Conservation (phyloP, 805 yeast species). For the Starmerella powellii region DNA sequence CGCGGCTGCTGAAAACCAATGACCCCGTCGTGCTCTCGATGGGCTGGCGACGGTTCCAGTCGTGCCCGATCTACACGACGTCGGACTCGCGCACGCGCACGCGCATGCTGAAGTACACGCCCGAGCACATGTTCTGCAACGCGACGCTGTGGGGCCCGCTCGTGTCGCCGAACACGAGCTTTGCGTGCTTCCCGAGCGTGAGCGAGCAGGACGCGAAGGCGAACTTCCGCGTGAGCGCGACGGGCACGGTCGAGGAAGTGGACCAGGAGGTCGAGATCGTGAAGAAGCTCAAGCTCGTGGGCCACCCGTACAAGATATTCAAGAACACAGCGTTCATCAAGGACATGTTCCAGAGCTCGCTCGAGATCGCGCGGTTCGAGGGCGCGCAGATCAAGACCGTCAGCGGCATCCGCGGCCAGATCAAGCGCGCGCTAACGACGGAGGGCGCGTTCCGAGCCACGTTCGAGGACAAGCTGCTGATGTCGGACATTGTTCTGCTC, state of each 20-base stretch:
- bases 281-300: constrained; percentile 88
- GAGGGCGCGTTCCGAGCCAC: constrained; percentile 95
- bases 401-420: constrained; percentile 95
- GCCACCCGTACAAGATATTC: constrained; percentile 85
- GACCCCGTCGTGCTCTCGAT: constrained; percentile 88
- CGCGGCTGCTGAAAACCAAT: constrained; percentile 83
- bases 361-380: constrained; percentile 95
- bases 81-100: constrained; percentile 95
- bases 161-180: constrained; percentile 94
- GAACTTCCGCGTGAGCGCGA: constrained; percentile 87
- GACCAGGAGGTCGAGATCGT: constrained; percentile 84
- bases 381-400: constrained; percentile 96
- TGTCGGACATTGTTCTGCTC: constrained; percentile 71
- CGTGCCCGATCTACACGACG: constrained; percentile 89
- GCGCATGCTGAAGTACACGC: constrained; percentile 95
- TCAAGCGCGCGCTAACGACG: constrained; percentile 81
- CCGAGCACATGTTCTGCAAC: constrained; percentile 93
- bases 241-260: constrained; percentile 90
- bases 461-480: constrained; percentile 84
- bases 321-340: constrained; percentile 94
- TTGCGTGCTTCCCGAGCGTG: constrained; percentile 86
- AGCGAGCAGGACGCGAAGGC: constrained; percentile 76
- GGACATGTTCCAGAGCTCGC: constrained; percentile 84
- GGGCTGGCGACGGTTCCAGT: constrained; percentile 98
- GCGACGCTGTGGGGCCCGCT: constrained; percentile 95